Conservation (phyloP, 2,329 filamentous ascomycete genomes). For the Exserohilum rostratum region DNA sequence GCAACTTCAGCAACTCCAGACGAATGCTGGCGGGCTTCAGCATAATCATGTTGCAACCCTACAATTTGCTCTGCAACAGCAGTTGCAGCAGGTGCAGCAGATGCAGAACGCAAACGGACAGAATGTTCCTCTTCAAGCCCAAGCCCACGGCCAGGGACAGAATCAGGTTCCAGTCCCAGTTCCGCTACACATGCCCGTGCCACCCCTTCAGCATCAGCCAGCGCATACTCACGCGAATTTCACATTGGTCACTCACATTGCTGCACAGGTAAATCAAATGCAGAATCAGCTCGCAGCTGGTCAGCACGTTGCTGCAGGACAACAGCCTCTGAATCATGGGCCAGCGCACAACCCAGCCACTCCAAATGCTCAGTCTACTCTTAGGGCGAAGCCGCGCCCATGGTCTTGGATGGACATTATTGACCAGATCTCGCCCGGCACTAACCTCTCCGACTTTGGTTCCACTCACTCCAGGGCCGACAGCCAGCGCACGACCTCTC, state of each 20-base stretch:
- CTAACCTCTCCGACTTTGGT: slow-evolving; percentile 51
- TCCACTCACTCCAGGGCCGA: slow-evolving; percentile 43
- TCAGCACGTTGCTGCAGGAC: not conserved
- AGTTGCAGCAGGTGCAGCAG: slow-evolving; percentile 3
- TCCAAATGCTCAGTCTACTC: slow-evolving; percentile 37
- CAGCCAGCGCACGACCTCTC: slow-evolving; percentile 34
- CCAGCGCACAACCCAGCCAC: slow-evolving; percentile 4
- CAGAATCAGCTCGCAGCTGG: slow-evolving; percentile 4
- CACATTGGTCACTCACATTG: slow-evolving; percentile 4
- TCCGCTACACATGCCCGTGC: not conserved
- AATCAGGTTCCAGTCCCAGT: not conserved
- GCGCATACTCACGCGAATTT: slow-evolving; percentile 9
- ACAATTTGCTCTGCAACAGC: slow-evolving; percentile 26
- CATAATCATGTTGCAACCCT: slow-evolving; percentile 20
- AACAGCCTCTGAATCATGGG: slow-evolving; percentile 3
- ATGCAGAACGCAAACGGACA: slow-evolving; percentile 1
- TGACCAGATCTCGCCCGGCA: slow-evolving; percentile 57
- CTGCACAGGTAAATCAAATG: slow-evolving; percentile 12
- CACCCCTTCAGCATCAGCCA: slow-evolving; percentile 4
- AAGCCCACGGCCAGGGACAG: not conserved
- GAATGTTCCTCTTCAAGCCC: slow-evolving; percentile 2
- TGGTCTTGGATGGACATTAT: slow-evolving; percentile 60
- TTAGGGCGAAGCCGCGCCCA: slow-evolving; percentile 43
- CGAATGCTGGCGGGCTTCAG: slow-evolving; percentile 18
- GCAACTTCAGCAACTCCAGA: slow-evolving; percentile 32